Conservation (phyloP, 179 eudicot genomes). For the Heliamphora ciliata region DNA sequence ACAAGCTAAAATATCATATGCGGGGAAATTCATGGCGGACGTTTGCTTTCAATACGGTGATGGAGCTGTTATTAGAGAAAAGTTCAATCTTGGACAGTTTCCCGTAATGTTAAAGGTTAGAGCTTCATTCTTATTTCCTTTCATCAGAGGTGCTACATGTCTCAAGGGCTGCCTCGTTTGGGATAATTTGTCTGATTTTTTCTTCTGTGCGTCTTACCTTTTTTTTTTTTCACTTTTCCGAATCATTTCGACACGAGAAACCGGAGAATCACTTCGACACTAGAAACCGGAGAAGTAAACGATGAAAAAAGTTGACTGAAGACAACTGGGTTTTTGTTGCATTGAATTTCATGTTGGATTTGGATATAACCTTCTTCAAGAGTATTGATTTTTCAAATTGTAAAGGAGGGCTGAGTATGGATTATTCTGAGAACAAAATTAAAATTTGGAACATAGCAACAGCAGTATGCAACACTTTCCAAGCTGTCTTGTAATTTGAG, state of each 20-base stretch:
- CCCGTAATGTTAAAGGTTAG: conserved; percentile 88
- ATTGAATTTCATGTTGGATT: too few species aligned
- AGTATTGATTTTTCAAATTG: not conserved
- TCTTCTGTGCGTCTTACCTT: too few species aligned
- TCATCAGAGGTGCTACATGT: not conserved
- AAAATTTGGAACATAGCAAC: not conserved
- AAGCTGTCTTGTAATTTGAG: not conserved
- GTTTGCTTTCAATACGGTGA: conserved; percentile 59
- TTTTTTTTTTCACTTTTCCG: too few species aligned
- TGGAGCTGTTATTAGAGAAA: conserved; percentile 44
- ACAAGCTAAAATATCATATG: conserved; percentile 72
- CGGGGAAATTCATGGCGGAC: conserved; percentile 51
- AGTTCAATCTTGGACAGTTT: conserved; percentile 53
- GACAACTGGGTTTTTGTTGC: too few species aligned
- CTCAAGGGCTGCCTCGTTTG: not conserved
- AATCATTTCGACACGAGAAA: too few species aligned
- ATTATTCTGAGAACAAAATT: too few species aligned
- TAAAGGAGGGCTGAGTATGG: not conserved
- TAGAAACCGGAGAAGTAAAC: too few species aligned
- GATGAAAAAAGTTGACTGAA: too few species aligned
- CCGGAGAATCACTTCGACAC: too few species aligned
- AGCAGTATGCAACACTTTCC: not conserved
- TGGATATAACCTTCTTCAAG: not conserved
- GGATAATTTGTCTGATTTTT: too few species aligned
- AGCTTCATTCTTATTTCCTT: not conserved